These are phyloP conservation scores for Chaetomium fimeti DNA, from an alignment of 495 filamentous ascomycete genomes.

Conservation along the genomic window DNA sequence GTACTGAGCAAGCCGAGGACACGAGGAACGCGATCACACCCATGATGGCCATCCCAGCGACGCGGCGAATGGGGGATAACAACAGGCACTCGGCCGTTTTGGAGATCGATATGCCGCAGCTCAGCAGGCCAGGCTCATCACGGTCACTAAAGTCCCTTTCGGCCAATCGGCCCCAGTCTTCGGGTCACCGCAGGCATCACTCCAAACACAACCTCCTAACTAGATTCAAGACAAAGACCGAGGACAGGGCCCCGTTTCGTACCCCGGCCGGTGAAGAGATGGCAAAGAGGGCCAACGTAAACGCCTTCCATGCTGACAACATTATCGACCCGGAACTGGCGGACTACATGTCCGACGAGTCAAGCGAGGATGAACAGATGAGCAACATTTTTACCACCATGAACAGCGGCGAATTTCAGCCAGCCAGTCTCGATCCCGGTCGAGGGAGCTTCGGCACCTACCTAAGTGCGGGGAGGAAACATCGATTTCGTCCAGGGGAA, in stretches of 20 bases:
- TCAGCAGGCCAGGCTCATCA: slow-evolving; percentile 81
- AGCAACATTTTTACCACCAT: slow-evolving; percentile 80
- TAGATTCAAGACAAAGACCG: slow-evolving; percentile 51
- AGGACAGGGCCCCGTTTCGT: slow-evolving; percentile 87
- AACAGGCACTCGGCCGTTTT: slow-evolving; percentile 85
- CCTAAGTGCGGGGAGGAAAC: slow-evolving; percentile 66
- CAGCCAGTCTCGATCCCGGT: slow-evolving; percentile 49
- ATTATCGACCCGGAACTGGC: slow-evolving; percentile 97
- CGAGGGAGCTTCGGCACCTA: slow-evolving; percentile 50
- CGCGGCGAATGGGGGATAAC: slow-evolving; percentile 75
- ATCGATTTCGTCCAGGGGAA: slow-evolving; percentile 69
- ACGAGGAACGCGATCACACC: slow-evolving; percentile 53
- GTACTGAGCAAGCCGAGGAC: slow-evolving; percentile 44
- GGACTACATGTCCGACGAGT: slow-evolving; percentile 92
- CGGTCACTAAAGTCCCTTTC: slow-evolving; percentile 83
- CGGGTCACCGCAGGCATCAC: slow-evolving; percentile 77
- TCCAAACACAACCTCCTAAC: slow-evolving; percentile 79
- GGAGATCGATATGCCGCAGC: slow-evolving; percentile 70
- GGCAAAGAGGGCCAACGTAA: slow-evolving; percentile 61
- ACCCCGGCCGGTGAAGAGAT: slow-evolving; percentile 65
- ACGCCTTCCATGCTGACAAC: slow-evolving; percentile 94
- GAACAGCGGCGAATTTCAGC: slow-evolving; percentile 44
- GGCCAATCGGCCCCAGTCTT: slow-evolving; percentile 64
- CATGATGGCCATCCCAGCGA: slow-evolving; percentile 85
- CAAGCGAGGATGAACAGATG: slow-evolving; percentile 87